Conservation (phyloP, 768 basidiomycete genomes). For the Phaeolepiota aurea region DNA sequence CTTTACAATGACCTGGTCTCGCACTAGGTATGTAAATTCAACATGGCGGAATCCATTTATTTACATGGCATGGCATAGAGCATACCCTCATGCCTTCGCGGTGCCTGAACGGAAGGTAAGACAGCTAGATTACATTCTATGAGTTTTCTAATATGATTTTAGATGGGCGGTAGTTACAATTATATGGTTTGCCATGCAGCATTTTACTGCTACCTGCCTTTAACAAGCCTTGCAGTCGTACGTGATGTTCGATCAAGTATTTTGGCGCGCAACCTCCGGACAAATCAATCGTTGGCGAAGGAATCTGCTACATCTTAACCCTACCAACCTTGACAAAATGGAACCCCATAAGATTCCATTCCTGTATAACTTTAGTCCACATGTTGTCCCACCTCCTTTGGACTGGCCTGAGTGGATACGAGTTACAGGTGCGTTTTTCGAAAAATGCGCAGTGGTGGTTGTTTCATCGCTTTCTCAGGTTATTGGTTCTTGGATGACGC, state of each 20-base stretch:
- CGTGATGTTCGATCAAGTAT: slow-evolving; percentile 96
- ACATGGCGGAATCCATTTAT: slow-evolving; percentile 4
- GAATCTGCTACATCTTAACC: slow-evolving; percentile 61
- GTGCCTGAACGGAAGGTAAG: slow-evolving; percentile 88
- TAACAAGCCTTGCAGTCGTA: slow-evolving; percentile 51
- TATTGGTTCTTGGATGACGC: slow-evolving; percentile 98
- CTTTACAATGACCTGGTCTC: slow-evolving; percentile 97
- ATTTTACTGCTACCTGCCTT: slow-evolving; percentile 1
- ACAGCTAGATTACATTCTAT: background rate
- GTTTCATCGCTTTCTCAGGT: no score
- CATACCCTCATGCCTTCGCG: slow-evolving; percentile 96
- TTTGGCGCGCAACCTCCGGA: slow-evolving; percentile 91
- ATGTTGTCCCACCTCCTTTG: slow-evolving; percentile 83
- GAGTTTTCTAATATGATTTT: background rate
- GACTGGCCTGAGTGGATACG: slow-evolving; percentile 99
- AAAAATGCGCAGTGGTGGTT: no score
- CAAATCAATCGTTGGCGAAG: slow-evolving; percentile 94
- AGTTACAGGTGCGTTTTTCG: slow-evolving; percentile 65
- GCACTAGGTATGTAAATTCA: slow-evolving; percentile 54
- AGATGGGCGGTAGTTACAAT: slow-evolving; percentile 97
- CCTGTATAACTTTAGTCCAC: slow-evolving; percentile 93
- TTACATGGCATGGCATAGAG: slow-evolving; percentile 38
- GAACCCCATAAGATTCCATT: slow-evolving; percentile 98
- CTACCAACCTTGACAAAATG: slow-evolving; percentile 90
- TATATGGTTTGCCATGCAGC: slow-evolving; percentile 69